Conservation (phyloP, 2,329 filamentous ascomycete species). For the Ceratocystis variospora region DNA sequence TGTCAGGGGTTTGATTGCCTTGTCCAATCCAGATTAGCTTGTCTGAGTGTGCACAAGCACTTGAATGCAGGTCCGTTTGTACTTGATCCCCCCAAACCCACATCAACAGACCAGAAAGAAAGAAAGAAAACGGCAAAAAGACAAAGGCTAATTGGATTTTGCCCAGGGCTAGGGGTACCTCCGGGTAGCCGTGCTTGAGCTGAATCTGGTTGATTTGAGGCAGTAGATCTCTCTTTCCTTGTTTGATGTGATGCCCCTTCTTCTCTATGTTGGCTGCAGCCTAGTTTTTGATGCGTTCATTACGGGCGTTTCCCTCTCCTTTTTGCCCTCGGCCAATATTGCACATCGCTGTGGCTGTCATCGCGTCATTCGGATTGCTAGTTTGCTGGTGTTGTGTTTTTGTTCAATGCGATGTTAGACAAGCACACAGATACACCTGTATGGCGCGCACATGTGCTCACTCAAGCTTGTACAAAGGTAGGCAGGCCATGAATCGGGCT, state of each 20-base stretch:
- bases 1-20: not conserved
- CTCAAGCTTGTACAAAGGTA: not conserved
- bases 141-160: not conserved
- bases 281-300: not conserved
- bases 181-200: not conserved
- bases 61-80: not conserved
- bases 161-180: not conserved
- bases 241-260: not conserved
- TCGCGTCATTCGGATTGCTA: not conserved
- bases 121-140: not conserved
- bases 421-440: not conserved
- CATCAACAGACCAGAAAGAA: not conserved
- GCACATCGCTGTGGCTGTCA: not conserved
- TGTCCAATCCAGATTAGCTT: not conserved
- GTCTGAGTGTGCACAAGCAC: not conserved
- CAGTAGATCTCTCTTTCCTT: slow-evolving; percentile 6
- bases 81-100: not conserved
- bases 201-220: not conserved
- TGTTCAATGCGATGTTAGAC: not conserved
- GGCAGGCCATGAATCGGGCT: not conserved
- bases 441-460: not conserved
- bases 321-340: not conserved
- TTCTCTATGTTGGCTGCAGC: not conserved
- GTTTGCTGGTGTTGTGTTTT: not conserved
- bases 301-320: not conserved